Evolutionary conservation across 108 stramenopile species (phyloP).

Genomic region (Nitzschia palea): DNA sequence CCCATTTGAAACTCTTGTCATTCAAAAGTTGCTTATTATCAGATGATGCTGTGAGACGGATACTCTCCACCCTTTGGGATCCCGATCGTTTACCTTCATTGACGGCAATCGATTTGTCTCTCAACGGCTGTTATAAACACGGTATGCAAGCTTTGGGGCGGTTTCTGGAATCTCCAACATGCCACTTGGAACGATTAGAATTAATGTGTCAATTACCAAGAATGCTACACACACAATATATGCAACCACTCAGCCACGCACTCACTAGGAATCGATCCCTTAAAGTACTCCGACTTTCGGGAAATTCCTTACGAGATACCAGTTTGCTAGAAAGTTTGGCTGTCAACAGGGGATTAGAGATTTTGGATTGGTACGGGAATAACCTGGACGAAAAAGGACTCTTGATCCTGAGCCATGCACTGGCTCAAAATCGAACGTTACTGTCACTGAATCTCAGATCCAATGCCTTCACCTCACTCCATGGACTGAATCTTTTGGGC

Average conservation of each 20-base stretch:
- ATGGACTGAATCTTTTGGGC: not conserved
- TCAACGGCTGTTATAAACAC: not conserved
- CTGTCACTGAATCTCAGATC: not conserved
- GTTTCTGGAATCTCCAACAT: not conserved
- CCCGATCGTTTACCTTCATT: not conserved
- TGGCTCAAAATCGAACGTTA: not conserved
- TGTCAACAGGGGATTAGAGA: not conserved
- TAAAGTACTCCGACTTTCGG: constrained; percentile 4
- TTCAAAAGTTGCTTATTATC: constrained; percentile 6
- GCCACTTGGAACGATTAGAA: not conserved
- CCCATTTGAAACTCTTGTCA: not conserved
- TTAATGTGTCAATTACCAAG: constrained; percentile 3
- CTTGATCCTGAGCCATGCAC: not conserved
- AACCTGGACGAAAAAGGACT: not conserved
- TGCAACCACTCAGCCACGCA: not conserved
- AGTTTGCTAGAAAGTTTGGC: not conserved
- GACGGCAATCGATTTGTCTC: not conserved
- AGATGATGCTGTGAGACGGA: not conserved
- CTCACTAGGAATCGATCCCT: not conserved
- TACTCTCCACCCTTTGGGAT: not conserved
- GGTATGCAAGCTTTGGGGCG: not conserved
- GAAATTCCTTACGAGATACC: not conserved
- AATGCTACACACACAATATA: not conserved
- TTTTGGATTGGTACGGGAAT: constrained; percentile 7
- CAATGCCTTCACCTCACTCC: not conserved